Base-by-base conservation (phyloP, 2,329 filamentous ascomycete genomes). In the Aureobasidium subglaciale region DNA sequence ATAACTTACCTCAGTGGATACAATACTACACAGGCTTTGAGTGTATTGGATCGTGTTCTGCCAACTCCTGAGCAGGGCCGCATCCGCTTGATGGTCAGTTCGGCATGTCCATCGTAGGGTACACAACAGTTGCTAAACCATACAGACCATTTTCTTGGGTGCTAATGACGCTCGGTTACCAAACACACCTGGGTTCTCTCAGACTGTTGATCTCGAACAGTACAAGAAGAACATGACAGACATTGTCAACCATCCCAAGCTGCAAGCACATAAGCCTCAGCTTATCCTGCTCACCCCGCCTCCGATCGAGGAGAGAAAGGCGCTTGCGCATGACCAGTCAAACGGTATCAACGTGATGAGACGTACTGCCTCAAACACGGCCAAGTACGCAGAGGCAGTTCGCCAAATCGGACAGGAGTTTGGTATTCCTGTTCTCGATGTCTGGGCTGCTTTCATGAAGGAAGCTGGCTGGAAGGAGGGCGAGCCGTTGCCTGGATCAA, bases 121-220 rank as follows among this genome's bases (percentile, higher is more conserved):
- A 27, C 34, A 22, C 3, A 3, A 16, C 29, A 13, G 20, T 32
- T 16, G 18, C 15, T 13, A 6, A 16, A 3, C 9, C 4, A 4
- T 15, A 6, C 56, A 90, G 87, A 75, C 87, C 35, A 72, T 96
- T 57, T 85, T 95, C 61, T 84, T 96, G 58, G 93, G 93, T 16
- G 89, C 93, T 63, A 97, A 99, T 67, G 93, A 97, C 70, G 86
- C 92, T 3, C 84, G 84, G 55, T 70, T 95, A 3, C 79, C 83
- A 3, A 73, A 80, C 34, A 75, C 79, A 4, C 76, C 76, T 4
- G 83, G 82, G 49, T 61, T 62, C 11, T 59, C 66, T n/a, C 93
- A 97, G 70, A 84, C 92, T 68, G 81, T 97, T 7, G 82, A 88
- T 1, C 70, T 96, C n/a, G 78, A 85, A 1, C 73, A 83, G 58